Evolutionary conservation across 2,329 filamentous ascomycete species (phyloP), one percentile per base, ranked within the genome.

Genomic region (Phyllosticta citriasiana): DNA sequence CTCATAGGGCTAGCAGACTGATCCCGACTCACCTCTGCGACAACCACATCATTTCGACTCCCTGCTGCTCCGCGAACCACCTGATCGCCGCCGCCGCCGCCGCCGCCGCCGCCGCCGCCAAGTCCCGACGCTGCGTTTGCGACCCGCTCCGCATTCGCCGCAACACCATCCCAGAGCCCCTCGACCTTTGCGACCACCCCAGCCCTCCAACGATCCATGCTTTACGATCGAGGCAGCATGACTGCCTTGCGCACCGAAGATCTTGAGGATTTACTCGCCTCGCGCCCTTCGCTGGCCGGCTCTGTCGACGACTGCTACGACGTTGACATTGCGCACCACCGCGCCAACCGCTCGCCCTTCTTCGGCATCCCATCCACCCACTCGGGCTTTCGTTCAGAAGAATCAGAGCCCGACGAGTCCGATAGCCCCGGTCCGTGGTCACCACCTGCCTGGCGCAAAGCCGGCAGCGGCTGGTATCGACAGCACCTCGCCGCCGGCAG

Each of bases 381-480:
- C 71, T 87, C 84, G 50, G 84, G 81, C 68, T 87, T 87, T 76
- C 80, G 82, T 66, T 85, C 81, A 55, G 79, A 72, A 16, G 75
- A 77, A 63, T 72, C 74, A 55, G 78, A 78, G 62, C 50, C 52
- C 59, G 68, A 74, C 59, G 78, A 81, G 63, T 78, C 77, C 58
- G 74, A 77, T 35, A 72, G 70, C 1, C 73, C 74, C 26, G 79
- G 80, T 56, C 83, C 82, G 33, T 88, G 84, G 83, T 85, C 83
- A 59, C 86, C 86, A 51, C 86, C 86, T 2, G 84, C 84, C 12
- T 86, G 85, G 79, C 79, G 82, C 65, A 81, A 79, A 67, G 78
- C 78, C 64, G 83, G 81, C 65, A 85, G 81, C 68, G 78, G 79
- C 63, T 84, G 82, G 83, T 82, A 85, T 70, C 76, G 71, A 27